Percentiles rank a stretch among this genome's conserved stretches.
phyloP scores from a whole-genome alignment of 768 basidiomycete species.

The Termitomyces heimii region DNA sequence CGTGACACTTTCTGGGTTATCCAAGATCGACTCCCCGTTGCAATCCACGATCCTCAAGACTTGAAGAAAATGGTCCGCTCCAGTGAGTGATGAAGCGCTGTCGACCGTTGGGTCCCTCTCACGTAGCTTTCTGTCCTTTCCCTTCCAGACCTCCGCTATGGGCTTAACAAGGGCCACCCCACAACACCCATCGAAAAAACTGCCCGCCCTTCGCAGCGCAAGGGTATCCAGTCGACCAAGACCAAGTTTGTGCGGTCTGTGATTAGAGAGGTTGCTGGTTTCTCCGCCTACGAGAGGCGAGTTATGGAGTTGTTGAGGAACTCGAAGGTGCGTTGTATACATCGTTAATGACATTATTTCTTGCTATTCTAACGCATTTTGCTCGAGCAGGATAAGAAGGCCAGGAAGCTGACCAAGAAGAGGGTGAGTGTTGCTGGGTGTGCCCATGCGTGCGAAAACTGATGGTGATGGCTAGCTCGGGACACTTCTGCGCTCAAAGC shows the following conservation, averaged over 20 bases:
- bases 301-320: conserved; percentile 98
- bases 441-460: neutral
- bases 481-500: conserved; percentile 96
- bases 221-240: conserved; percentile 86
- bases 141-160: conserved; percentile 70
- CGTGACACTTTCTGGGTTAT: conserved; percentile 25
- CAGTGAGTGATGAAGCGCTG: conserved; percentile 44
- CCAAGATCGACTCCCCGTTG: conserved; percentile 19
- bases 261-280: conserved; percentile 95
- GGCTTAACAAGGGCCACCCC: conserved; percentile 84
- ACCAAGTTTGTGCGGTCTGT: conserved; percentile 92
- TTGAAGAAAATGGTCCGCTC: conserved; percentile 67
- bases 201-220: conserved; percentile 81
- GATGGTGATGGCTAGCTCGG: conserved; percentile 59
- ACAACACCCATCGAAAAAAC: conserved; percentile 78
- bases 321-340: conserved; percentile 69
- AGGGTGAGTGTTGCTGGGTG: conserved; percentile 55
- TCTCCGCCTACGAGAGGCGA: conserved; percentile 95
- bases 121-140: conserved; percentile 10
- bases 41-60: conserved; percentile 45
- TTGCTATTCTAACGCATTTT: neutral
- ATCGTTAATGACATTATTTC: neutral
- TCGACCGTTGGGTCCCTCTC: neutral
- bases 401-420: conserved; percentile 98
- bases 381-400: conserved; percentile 86